Conservation (phyloP, 2,329 filamentous ascomycete genomes). For the Fusarium verrucosum region DNA sequence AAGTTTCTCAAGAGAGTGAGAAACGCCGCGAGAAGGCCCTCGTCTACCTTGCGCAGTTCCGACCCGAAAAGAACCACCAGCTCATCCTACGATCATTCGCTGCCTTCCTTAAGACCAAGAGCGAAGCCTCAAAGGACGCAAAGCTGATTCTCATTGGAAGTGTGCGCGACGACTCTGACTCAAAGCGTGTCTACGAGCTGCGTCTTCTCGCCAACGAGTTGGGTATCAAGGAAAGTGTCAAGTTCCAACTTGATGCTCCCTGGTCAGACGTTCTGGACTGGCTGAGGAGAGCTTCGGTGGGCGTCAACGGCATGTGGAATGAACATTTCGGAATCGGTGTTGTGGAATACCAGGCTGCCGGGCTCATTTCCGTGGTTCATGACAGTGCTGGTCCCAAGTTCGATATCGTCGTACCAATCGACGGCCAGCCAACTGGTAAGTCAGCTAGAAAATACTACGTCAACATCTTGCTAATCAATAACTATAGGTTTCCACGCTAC, state of each 20-base stretch:
- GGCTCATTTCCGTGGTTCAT: slow-evolving; percentile 91
- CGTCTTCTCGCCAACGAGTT: slow-evolving; percentile 88
- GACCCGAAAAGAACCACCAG: slow-evolving; percentile 95
- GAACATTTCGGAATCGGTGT: slow-evolving; percentile 99
- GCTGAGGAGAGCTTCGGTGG: slow-evolving; percentile 79
- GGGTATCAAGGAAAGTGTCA: slow-evolving; percentile 81
- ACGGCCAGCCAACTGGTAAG: slow-evolving; percentile 80
- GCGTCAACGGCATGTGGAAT: slow-evolving; percentile 99
- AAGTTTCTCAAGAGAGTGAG: slow-evolving; percentile 75
- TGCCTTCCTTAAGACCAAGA: slow-evolving; percentile 69
- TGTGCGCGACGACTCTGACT: slow-evolving; percentile 85
- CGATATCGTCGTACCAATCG: slow-evolving; percentile 87
- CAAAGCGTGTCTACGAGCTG: slow-evolving; percentile 86
- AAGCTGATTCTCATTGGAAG: slow-evolving; percentile 88
- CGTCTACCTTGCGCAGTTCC: slow-evolving; percentile 96
- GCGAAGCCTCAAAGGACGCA: slow-evolving; percentile 62
- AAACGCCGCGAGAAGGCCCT: slow-evolving; percentile 74
- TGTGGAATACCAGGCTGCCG: slow-evolving; percentile 96
- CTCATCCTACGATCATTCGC: slow-evolving; percentile 88
- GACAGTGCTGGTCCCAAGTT: slow-evolving; percentile 91
- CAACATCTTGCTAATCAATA: not conserved
- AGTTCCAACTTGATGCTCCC: slow-evolving; percentile 88
- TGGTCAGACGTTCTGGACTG: slow-evolving; percentile 88
- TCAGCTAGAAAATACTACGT: slow-evolving; percentile 3
- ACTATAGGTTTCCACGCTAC: slow-evolving; percentile 81